These are phyloP conservation scores for Monosporascus ibericus DNA, from an alignment of 2,329 filamentous ascomycete genomes.

Conservation along the genomic window DNA sequence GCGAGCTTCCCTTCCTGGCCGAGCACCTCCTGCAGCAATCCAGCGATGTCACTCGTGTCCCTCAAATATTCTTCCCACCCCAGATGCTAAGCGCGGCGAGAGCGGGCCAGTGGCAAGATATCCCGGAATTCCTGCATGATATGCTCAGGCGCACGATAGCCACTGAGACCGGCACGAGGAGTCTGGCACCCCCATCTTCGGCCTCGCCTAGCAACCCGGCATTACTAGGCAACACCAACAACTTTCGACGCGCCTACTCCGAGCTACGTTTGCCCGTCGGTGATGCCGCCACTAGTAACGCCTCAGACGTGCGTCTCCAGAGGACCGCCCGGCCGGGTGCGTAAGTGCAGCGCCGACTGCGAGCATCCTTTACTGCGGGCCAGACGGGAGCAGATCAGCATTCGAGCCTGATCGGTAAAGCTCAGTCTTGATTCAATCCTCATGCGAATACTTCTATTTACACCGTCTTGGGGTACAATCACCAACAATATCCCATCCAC, in stretches of 20 bases:
- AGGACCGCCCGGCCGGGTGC: slow-evolving; percentile 27
- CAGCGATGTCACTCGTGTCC: slow-evolving; percentile 27
- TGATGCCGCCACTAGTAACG: slow-evolving; percentile 18
- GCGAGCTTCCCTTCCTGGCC: slow-evolving; percentile 44
- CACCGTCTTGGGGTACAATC: too few relatives aligned
- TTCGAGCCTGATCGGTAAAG: not conserved
- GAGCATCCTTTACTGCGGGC: not conserved
- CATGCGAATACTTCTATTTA: too few relatives aligned
- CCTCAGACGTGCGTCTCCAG: slow-evolving; percentile 21
- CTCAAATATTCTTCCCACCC: slow-evolving; percentile 39
- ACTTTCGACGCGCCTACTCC: slow-evolving; percentile 20
- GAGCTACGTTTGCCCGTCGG: slow-evolving; percentile 34
- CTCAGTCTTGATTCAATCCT: too few relatives aligned
- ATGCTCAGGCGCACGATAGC: slow-evolving; percentile 44
- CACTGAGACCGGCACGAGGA: slow-evolving; percentile 22
- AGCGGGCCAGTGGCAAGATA: slow-evolving; percentile 50
- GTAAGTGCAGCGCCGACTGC: slow-evolving; percentile 5
- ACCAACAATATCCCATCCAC: too few relatives aligned
- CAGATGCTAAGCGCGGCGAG: slow-evolving; percentile 50
- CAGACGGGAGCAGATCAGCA: not conserved
- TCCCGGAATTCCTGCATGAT: slow-evolving; percentile 50
- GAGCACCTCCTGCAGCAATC: slow-evolving; percentile 34
- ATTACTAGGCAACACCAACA: slow-evolving; percentile 8
- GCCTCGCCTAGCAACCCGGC: slow-evolving; percentile 6
- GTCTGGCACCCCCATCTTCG: slow-evolving; percentile 6